These are phyloP conservation scores for Penicillium frequentans DNA, from an alignment of 2,329 filamentous ascomycete species.

Conservation along the genomic window DNA sequence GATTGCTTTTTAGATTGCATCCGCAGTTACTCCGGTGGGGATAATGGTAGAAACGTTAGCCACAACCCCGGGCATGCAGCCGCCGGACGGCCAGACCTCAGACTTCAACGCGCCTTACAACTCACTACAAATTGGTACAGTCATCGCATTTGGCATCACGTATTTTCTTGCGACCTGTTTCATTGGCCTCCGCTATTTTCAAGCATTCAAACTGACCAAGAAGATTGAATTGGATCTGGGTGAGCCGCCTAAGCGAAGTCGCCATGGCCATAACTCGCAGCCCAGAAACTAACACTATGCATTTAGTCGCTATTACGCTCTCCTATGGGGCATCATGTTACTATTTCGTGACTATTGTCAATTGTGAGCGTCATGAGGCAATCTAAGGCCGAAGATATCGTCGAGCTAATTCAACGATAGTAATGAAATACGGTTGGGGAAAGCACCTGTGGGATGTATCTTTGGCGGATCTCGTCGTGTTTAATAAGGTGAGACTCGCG, in stretches of 20 bases:
- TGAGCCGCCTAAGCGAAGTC: not conserved
- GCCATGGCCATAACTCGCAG: not conserved
- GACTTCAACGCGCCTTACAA: conserved; percentile 12
- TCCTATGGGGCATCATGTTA: conserved; percentile 7
- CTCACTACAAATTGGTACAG: conserved; percentile 11
- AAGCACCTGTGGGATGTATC: conserved; percentile 13
- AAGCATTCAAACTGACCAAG: not conserved
- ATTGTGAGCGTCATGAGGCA: not conserved
- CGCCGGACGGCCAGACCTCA: conserved; percentile 8
- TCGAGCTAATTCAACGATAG: not conserved
- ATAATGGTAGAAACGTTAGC: conserved; percentile 4
- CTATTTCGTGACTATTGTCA: conserved; percentile 10
- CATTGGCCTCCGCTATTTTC: conserved; percentile 3
- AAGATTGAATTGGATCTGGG: not conserved
- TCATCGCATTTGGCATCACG: conserved; percentile 8
- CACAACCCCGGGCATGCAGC: conserved; percentile 11
- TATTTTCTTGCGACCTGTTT: conserved; percentile 10
- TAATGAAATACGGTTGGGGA: conserved; percentile 10
- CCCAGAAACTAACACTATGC: not conserved
- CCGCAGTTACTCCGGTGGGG: not conserved
- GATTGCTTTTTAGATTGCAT: not conserved
- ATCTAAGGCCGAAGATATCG: not conserved
- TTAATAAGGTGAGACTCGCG: conserved; percentile 3
- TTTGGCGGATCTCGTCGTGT: conserved; percentile 7
- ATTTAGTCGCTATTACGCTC: conserved; percentile 8